These are phyloP conservation scores for Dactylonectria estremocensis DNA, from an alignment of 2,329 filamentous ascomycete genomes.

Conservation along the genomic window DNA sequence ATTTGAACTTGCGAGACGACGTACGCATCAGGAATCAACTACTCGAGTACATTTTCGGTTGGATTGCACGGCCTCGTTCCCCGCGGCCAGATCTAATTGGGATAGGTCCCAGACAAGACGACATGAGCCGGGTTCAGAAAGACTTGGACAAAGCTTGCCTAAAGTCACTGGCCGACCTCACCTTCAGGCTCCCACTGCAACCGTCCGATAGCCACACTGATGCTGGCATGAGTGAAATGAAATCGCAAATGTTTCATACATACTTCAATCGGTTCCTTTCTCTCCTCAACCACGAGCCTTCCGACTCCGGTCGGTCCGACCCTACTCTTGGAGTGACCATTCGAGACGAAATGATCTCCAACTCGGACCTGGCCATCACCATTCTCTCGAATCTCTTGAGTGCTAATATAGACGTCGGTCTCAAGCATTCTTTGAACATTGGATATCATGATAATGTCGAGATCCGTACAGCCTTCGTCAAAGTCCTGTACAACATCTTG, in stretches of 20 bases:
- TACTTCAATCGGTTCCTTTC: constrained; percentile 81
- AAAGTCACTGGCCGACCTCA: constrained; percentile 75
- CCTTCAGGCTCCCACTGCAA: constrained; percentile 76
- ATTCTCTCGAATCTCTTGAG: constrained; percentile 79
- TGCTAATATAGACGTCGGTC: constrained; percentile 79
- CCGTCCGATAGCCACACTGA: constrained; percentile 77
- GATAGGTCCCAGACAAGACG: constrained; percentile 67
- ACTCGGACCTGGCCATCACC: constrained; percentile 75
- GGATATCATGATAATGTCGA: constrained; percentile 80
- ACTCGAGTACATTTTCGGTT: constrained; percentile 77
- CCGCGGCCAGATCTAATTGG: constrained; percentile 61
- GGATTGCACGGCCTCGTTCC: constrained; percentile 75
- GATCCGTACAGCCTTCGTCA: constrained; percentile 79
- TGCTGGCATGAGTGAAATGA: constrained; percentile 77
- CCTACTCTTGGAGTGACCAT: constrained; percentile 52
- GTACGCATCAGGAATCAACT: constrained; percentile 79
- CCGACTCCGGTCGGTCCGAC: constrained; percentile 55
- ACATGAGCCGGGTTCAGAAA: constrained; percentile 70
- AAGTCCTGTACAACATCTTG: constrained; percentile 79
- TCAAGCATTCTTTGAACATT: constrained; percentile 79
- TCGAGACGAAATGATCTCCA: constrained; percentile 69
- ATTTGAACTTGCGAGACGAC: constrained; percentile 78
- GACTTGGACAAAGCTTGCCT: constrained; percentile 78
- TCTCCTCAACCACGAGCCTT: constrained; percentile 72
- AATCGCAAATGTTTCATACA: constrained; percentile 79